A percentile compares a stretch with the other conserved stretches of the same genome.
phyloP scores from a whole-genome alignment of 257 asterid species.

The Rauvolfia tetraphylla region DNA sequence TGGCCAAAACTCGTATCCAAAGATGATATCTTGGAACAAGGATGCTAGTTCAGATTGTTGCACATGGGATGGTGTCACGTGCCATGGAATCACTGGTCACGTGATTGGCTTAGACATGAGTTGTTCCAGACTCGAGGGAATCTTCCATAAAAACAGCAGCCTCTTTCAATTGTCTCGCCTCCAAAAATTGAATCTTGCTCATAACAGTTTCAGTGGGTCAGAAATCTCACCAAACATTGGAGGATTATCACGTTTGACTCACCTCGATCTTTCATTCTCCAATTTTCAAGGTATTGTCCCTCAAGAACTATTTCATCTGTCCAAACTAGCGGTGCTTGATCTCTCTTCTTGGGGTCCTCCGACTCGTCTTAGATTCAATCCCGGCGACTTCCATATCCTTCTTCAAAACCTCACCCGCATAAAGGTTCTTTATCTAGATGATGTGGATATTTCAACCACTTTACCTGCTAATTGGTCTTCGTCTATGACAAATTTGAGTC shows the following conservation, averaged over 20 bases:
- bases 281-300: background rate
- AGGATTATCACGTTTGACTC: background rate
- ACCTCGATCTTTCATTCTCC: background rate
- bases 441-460: background rate
- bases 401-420: slow-evolving; percentile 8
- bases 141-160: background rate
- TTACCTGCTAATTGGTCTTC: background rate
- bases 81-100: slow-evolving; percentile 8
- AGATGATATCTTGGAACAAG: background rate
- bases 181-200: slow-evolving; percentile 6
- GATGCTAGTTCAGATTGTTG: background rate
- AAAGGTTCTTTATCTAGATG: background rate
- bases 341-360: background rate
- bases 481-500: background rate
- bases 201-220: background rate
- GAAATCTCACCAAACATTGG: background rate
- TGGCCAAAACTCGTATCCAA: no score
- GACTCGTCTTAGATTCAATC: rapidly evolving
- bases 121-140: background rate
- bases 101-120: slow-evolving; percentile 2
- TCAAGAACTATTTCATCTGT: background rate
- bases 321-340: background rate
- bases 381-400: background rate
- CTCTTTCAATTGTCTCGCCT: slow-evolving; percentile 2
- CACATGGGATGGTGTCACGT: slow-evolving; percentile 12